phyloP scores from a whole-genome alignment of 1,284 basidiomycete genomes.

The Meripilus lineatus region DNA sequence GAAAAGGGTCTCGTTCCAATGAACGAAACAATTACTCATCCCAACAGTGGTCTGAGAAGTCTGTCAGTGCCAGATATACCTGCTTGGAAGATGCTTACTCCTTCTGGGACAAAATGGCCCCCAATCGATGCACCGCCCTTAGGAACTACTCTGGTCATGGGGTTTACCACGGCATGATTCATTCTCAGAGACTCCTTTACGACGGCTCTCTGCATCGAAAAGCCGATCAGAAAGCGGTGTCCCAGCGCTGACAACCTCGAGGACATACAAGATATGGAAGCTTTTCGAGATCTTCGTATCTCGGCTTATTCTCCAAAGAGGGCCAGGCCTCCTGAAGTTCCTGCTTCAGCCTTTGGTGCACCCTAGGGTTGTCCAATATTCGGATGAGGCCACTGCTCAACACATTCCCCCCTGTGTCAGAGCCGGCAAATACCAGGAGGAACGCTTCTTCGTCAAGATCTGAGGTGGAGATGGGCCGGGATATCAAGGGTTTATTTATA shows the following conservation, averaged over 20 bases:
- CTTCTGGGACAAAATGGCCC: slow-evolving; percentile 18
- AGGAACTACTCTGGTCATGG: slow-evolving; percentile 17
- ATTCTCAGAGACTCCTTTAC: slow-evolving; percentile 34
- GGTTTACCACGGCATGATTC: slow-evolving; percentile 11
- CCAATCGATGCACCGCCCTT: slow-evolving; percentile 13
- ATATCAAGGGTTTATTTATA: neutral
- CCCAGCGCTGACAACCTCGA: neutral
- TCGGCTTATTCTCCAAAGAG: slow-evolving; percentile 16
- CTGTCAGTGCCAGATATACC: neutral
- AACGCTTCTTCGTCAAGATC: slow-evolving; percentile 23
- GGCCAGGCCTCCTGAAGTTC: slow-evolving; percentile 28
- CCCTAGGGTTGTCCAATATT: slow-evolving; percentile 13
- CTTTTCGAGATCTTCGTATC: slow-evolving; percentile 23
- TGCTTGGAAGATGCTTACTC: slow-evolving; percentile 15
- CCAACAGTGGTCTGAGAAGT: slow-evolving; percentile 20
- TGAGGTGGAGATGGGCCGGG: no score
- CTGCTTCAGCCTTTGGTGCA: slow-evolving; percentile 11
- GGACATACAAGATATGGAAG: slow-evolving; percentile 26
- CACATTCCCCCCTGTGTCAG: slow-evolving; percentile 27
- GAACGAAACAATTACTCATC: slow-evolving; percentile 18
- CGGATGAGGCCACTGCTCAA: slow-evolving; percentile 23
- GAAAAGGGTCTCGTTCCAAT: slow-evolving; percentile 17
- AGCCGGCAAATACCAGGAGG: slow-evolving; percentile 25
- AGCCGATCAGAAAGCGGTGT: neutral
- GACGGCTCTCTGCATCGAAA: slow-evolving; percentile 27